Evolutionary conservation across 2,329 filamentous ascomycete genomes (phyloP).

Genomic region (Colletotrichum musicola): DNA sequence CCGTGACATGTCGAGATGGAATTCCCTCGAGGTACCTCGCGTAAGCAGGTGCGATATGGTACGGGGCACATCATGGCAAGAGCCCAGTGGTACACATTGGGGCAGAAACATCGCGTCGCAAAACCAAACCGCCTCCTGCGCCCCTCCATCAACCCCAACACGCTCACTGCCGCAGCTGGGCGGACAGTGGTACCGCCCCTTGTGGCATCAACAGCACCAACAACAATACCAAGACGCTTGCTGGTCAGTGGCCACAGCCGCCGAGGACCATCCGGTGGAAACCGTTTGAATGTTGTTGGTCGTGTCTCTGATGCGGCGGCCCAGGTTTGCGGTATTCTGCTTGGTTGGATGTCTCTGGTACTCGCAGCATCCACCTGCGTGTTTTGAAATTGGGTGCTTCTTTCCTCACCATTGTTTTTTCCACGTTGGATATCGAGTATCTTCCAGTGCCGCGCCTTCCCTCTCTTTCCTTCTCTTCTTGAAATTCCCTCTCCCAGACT

Average conservation of each 20-base stretch:
- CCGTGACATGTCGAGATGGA: background rate
- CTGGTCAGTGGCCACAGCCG: background rate
- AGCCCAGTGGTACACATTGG: background rate
- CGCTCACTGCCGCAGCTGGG: background rate
- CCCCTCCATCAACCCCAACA: background rate
- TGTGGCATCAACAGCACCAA: background rate
- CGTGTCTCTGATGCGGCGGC: background rate
- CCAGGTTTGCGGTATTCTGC: background rate
- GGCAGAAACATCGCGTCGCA: background rate
- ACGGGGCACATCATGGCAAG: too few species aligned
- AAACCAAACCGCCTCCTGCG: background rate
- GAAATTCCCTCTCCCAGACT: background rate
- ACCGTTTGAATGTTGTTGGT: background rate
- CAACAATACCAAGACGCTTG: background rate
- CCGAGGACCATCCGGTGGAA: background rate
- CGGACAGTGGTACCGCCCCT: background rate
- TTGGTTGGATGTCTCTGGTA: background rate
- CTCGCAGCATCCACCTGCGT: background rate
- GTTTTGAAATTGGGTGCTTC: background rate
- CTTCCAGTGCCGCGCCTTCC: background rate
- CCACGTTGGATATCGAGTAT: background rate
- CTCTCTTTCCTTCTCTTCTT: background rate
- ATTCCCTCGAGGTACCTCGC: background rate
- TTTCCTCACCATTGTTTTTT: conserved; percentile 3
- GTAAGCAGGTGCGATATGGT: too few species aligned